Conservation (phyloP, 2,329 filamentous ascomycete species). For the Pseudogymnoascus sp. region DNA sequence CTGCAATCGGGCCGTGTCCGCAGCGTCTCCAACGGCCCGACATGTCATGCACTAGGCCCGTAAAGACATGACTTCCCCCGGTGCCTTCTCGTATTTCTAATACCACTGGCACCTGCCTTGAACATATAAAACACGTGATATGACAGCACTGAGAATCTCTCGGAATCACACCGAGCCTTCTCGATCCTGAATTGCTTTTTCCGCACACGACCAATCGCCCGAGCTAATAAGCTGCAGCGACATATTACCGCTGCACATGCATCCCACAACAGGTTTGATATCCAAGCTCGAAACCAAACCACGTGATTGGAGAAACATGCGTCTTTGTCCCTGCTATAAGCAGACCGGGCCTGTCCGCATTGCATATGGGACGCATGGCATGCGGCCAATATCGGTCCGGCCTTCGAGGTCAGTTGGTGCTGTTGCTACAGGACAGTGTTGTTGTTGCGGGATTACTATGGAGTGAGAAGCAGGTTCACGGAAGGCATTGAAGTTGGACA, state of each 20-base stretch:
- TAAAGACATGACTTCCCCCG: not conserved
- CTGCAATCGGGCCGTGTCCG: not conserved
- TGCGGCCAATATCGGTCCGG: conserved; percentile 5
- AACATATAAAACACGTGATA: not conserved
- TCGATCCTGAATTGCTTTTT: conserved; percentile 1
- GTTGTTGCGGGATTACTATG: not conserved
- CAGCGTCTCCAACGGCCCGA: not conserved
- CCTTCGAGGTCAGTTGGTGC: not conserved
- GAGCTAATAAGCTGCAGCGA: not conserved
- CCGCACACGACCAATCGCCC: not conserved
- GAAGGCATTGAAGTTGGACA: not conserved
- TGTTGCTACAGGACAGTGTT: not conserved
- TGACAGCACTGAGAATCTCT: not conserved
- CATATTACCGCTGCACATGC: not conserved
- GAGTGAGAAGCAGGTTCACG: not conserved
- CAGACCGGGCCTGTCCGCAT: conserved; percentile 1
- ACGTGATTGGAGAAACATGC: conserved; percentile 8
- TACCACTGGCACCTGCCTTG: not conserved
- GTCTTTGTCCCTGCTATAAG: not conserved
- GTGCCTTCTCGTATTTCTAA: not conserved
- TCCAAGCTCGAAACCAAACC: not conserved
- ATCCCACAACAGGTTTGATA: not conserved
- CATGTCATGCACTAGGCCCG: not conserved
- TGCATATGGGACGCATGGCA: conserved; percentile 3
- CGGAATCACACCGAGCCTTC: not conserved